Evolutionary conservation across 257 asterid species (phyloP).

Genomic region (Jaltomata sinuosa): DNA sequence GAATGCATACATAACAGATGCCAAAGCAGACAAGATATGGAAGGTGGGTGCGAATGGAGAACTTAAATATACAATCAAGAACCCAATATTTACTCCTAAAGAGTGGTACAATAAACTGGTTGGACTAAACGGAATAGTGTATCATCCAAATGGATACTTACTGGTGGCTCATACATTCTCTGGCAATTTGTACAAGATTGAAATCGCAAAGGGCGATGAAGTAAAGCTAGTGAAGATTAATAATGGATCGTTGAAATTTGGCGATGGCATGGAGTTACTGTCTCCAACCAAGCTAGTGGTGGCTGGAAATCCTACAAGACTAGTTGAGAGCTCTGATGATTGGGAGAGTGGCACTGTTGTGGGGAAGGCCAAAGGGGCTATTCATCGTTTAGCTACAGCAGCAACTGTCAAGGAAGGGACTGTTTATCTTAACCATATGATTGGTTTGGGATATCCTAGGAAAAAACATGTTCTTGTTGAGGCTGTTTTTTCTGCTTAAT

Average conservation of each 20-base stretch:
- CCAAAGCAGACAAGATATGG: conserved; percentile 62
- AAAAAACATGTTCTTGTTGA: conserved; percentile 72
- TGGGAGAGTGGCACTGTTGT: conserved; percentile 56
- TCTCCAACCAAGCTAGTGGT: conserved; percentile 66
- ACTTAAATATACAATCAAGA: conserved; percentile 31
- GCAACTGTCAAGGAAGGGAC: conserved; percentile 77
- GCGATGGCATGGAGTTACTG: conserved; percentile 74
- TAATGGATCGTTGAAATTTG: conserved; percentile 48
- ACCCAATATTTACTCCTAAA: conserved; percentile 47
- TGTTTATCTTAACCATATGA: conserved; percentile 64
- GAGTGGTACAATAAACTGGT: conserved; percentile 57
- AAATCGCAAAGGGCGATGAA: conserved; percentile 25
- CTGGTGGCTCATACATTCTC: conserved; percentile 59
- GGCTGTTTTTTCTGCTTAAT: conserved; percentile 42
- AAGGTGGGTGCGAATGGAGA: conserved; percentile 61
- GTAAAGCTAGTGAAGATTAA: conserved; percentile 37
- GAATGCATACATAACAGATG: conserved; percentile 65
- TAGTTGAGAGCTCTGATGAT: conserved; percentile 68
- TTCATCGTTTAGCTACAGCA: conserved; percentile 63
- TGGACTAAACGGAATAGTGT: conserved; percentile 68
- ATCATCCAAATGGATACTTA: conserved; percentile 88
- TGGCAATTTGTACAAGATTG: conserved; percentile 66
- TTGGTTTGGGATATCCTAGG: conserved; percentile 85
- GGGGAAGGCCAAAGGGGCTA: conserved; percentile 40
- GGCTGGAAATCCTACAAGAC: conserved; percentile 57